Conservation (phyloP, 352 stramenopile species). For the Phytophthora hibernalis region DNA sequence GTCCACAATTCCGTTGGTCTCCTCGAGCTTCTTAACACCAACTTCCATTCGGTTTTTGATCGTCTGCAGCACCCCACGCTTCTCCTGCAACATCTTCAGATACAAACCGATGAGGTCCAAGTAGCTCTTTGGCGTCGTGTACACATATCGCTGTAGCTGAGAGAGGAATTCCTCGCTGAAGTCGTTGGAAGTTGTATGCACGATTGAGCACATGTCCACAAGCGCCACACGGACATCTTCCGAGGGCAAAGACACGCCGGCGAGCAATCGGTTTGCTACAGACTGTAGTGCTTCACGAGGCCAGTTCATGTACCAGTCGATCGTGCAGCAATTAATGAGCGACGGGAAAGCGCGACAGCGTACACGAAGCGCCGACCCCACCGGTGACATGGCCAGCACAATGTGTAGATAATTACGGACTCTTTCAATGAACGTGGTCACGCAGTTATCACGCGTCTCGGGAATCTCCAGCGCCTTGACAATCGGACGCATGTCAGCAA, state of each 20-base stretch:
- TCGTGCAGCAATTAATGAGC: conserved; percentile 96
- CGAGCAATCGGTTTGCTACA: conserved; percentile 90
- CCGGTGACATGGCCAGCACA: conserved; percentile 94
- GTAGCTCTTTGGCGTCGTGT: conserved; percentile 98
- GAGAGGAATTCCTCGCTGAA: conserved; percentile 89
- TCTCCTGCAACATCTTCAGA: conserved; percentile 91
- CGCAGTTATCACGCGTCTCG: conserved; percentile 93
- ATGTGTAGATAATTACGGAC: conserved; percentile 95
- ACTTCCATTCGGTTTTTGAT: conserved; percentile 92
- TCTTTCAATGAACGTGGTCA: conserved; percentile 89
- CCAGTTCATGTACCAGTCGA: conserved; percentile 97
- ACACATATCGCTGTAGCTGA: conserved; percentile 92
- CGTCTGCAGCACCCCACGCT: conserved; percentile 80
- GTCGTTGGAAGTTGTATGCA: conserved; percentile 93
- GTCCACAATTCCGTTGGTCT: conserved; percentile 95
- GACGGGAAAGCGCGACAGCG: conserved; percentile 95
- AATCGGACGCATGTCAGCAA: conserved; percentile 92
- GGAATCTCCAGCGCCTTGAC: conserved; percentile 88
- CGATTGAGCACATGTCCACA: conserved; percentile 92
- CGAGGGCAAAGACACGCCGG: conserved; percentile 76
- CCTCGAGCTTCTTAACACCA: conserved; percentile 93
- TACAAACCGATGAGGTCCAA: conserved; percentile 96
- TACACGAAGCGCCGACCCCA: conserved; percentile 92
- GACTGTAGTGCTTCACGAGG: conserved; percentile 92
- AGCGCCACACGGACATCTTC: conserved; percentile 80